Conservation (phyloP, 352 stramenopile species). For the Globisporangium iwayamae region DNA sequence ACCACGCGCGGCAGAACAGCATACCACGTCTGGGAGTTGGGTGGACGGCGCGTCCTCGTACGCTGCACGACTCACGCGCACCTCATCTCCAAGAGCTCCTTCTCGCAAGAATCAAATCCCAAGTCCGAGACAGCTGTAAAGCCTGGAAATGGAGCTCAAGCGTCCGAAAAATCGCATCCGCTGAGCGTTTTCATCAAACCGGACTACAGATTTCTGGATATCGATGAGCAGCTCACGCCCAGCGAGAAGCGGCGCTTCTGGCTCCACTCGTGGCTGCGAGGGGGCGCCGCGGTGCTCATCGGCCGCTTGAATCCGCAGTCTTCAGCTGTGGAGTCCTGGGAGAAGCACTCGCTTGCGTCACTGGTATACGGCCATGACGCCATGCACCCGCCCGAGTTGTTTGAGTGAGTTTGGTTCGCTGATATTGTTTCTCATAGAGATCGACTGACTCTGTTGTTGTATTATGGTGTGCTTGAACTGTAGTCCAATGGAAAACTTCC, state of each 20-base stretch:
- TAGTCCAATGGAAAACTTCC: conserved; percentile 37
- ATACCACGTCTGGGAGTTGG: conserved; percentile 72
- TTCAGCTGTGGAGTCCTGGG: conserved; percentile 34
- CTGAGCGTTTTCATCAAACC: conserved; percentile 73
- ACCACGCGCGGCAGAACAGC: conserved; percentile 14
- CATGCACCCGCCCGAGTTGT: conserved; percentile 32
- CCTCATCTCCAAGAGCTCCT: conserved; percentile 5
- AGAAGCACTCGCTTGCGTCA: conserved; percentile 38
- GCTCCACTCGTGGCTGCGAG: conserved; percentile 78
- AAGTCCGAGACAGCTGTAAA: neutral
- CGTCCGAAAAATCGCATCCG: conserved; percentile 13
- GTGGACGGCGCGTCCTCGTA: conserved; percentile 52
- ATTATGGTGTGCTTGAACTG: neutral
- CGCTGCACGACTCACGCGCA: conserved; percentile 41
- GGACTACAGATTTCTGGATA: conserved; percentile 47
- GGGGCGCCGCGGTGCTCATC: conserved; percentile 49
- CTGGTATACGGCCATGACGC: conserved; percentile 40
- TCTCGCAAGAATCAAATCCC: neutral
- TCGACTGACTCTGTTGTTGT: neutral
- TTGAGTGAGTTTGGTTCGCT: conserved; percentile 43
- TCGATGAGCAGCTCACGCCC: conserved; percentile 54
- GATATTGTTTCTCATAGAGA: neutral
- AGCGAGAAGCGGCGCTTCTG: conserved; percentile 64
- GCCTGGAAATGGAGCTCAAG: neutral
- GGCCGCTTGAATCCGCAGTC: conserved; percentile 37